Evolutionary conservation across 257 asterid genomes (phyloP).

Genomic region (Capsicum baccatum): DNA sequence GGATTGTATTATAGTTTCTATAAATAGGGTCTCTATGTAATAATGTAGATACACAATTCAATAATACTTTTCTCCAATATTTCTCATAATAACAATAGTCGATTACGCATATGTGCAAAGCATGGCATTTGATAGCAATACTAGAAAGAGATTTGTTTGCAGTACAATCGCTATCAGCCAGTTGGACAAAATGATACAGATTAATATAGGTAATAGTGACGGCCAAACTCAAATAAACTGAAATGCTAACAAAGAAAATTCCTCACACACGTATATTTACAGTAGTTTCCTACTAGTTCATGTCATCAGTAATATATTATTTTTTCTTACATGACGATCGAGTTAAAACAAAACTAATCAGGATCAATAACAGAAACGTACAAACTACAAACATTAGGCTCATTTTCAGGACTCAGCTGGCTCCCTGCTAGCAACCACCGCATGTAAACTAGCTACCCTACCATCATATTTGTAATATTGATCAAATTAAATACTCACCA

Average conservation of each 20-base stretch:
- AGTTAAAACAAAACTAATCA: not conserved
- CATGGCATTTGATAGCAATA: not conserved
- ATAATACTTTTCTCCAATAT: too few relatives aligned
- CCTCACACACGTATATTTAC: not conserved
- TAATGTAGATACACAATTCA: too few relatives aligned
- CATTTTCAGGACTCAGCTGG: not conserved
- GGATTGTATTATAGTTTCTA: too few relatives aligned
- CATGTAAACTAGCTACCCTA: not conserved
- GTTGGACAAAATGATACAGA: not conserved
- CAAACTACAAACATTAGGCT: not conserved
- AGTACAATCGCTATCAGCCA: not conserved
- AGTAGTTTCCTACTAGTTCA: constrained; percentile 9
- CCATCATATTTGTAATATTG: not conserved
- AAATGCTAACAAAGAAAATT: not conserved
- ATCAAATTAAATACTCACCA: constrained; percentile 46
- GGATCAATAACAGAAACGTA: not conserved
- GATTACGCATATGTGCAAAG: not conserved
- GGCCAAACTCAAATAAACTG: not conserved
- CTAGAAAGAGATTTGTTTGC: not conserved
- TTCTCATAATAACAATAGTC: not conserved
- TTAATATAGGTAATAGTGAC: not conserved
- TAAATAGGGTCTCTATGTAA: too few relatives aligned
- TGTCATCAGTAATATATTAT: not conserved
- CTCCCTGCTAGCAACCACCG: constrained; percentile 8
- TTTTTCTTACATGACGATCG: not conserved